These are phyloP conservation scores for Epichloe scottii DNA, from an alignment of 2,329 filamentous ascomycete genomes.

Conservation along the genomic window DNA sequence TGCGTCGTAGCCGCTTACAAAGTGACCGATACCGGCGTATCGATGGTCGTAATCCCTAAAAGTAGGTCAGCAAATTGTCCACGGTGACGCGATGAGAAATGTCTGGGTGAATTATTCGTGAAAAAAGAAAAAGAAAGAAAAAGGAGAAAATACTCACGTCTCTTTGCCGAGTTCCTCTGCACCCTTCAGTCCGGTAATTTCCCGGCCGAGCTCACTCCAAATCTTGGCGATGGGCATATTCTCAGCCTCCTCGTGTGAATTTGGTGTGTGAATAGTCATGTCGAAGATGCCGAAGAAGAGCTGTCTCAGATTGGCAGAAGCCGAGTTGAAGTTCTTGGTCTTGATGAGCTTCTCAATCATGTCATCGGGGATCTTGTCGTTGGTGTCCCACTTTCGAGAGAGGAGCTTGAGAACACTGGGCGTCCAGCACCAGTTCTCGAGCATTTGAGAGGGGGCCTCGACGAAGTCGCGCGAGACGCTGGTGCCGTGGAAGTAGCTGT, in stretches of 20 bases:
- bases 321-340: conserved; percentile 72
- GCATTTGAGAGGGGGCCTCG: conserved; percentile 60
- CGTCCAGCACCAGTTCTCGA: conserved; percentile 67
- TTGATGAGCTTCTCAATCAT: conserved; percentile 61
- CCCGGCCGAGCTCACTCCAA: conserved; percentile 60
- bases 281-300: conserved; percentile 74
- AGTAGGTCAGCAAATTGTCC: conserved; percentile 14
- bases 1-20: conserved; percentile 75
- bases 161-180: conserved; percentile 52
- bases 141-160: conserved; percentile 28
- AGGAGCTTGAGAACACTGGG: conserved; percentile 51
- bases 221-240: conserved; percentile 49
- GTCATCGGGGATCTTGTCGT: conserved; percentile 59
- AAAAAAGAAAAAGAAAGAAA: background rate
- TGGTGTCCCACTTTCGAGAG: conserved; percentile 60
- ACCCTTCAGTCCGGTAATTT: conserved; percentile 63
- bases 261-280: conserved; percentile 66
- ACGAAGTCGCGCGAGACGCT: conserved; percentile 56
- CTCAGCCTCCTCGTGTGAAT: conserved; percentile 56
- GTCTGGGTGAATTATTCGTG: too few relatives aligned
- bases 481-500: conserved; percentile 56
- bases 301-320: conserved; percentile 65
- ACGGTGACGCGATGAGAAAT: too few relatives aligned
- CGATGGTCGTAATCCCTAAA: conserved; percentile 59
- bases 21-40: conserved; percentile 68